Evolutionary conservation across 116 monocot genomes (phyloP), one percentile per base, ranked within the genome.

Genomic region (Phalaenopsis hybrid): DNA sequence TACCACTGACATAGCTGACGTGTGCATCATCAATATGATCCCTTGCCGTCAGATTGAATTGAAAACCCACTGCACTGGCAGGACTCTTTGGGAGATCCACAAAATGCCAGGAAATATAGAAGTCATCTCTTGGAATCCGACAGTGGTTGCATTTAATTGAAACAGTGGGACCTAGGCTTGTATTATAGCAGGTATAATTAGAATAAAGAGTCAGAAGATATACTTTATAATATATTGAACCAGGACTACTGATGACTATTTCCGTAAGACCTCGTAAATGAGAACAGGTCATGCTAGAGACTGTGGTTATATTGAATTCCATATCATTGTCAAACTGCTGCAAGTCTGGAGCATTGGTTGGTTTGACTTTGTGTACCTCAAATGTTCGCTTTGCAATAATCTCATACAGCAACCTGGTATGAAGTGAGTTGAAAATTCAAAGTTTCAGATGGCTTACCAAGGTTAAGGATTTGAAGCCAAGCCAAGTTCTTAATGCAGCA

Each of bases 261-360:
- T 85, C 79, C 74, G 86, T 68, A 83, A 89, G 92, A 37, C 85
- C 84, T 69, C 91, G 86, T 68, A 94, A 82, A 67, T 98, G 91
- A 49, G 95, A 88, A 85, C 97, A 98, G 50, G 81, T 91, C 97
- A 94, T 94, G 87, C 94, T 90, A 81, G 97, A 98, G 74, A 98
- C 77, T 9, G 93, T 82, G n/a, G 97, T 98, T 44, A 98, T 89
- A 81, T 94, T 93, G 74, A 98, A 94, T 86, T 94, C 94, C 84
- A 98, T 83, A 78, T 98, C 97, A 81, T 98, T 98, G 63, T 85
- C 85, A 74, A 98, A 93, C 15, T 87, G 83, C 16, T 85, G 68
- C 63, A 93, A 86, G 85, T 98, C 93, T 61, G 87, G 90, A 78
- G 90, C 89, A 81, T 94, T 94, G 1, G 91, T 85, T 67, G 97